Conservation (phyloP, 805 yeast genomes). For the Metschnikowia similis region DNA sequence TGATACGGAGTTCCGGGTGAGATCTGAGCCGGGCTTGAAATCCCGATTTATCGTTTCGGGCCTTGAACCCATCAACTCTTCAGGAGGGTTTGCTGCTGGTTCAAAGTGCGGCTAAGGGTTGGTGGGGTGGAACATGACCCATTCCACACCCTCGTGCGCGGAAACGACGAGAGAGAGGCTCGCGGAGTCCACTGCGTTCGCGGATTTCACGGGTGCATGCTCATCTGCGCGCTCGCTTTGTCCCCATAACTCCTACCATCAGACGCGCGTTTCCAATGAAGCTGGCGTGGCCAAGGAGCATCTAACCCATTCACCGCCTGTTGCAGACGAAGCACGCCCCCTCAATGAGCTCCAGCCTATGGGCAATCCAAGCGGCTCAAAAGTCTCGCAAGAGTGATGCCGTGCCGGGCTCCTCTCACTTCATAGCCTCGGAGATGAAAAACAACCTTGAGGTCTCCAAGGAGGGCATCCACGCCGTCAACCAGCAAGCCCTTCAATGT, state of each 20-base stretch:
- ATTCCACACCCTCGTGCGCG: no score
- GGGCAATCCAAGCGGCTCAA: conserved; percentile 34
- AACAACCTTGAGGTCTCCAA: conserved; percentile 29
- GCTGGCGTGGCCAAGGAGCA: background rate
- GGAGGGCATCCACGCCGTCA: conserved; percentile 30
- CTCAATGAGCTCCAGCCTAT: conserved; percentile 19
- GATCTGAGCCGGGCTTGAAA: no score
- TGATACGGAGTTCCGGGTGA: no score
- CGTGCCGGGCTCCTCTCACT: conserved; percentile 52
- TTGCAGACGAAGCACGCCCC: background rate
- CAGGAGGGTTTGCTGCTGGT: no score
- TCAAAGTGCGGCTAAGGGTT: no score
- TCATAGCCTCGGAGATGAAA: conserved; percentile 41
- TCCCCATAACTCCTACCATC: background rate
- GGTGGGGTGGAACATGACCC: no score
- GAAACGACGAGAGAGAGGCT: background rate
- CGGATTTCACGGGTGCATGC: background rate
- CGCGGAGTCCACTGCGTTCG: background rate
- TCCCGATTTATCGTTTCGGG: no score
- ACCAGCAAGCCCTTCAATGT: conserved; percentile 6
- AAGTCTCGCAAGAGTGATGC: conserved; percentile 19
- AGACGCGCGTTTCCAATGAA: background rate
- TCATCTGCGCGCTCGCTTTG: conserved; percentile 2
- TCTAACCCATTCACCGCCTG: background rate
- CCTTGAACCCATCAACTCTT: no score